Conservation (phyloP, 1,284 basidiomycete genomes). For the Ceratorhiza oryzae-sativae region DNA sequence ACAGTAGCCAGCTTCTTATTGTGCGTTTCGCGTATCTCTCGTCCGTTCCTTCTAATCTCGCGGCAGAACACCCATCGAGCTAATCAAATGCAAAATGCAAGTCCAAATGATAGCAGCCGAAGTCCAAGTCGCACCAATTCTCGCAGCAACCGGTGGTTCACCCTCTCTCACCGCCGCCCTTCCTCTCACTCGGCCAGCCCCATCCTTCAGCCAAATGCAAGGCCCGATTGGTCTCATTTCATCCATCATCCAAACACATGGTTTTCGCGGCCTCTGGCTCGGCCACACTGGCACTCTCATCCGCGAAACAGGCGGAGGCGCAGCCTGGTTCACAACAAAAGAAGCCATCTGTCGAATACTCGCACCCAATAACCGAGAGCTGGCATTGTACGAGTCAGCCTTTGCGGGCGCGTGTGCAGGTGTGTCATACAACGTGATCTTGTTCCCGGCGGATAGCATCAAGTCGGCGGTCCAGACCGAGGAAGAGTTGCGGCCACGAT, state of each 20-base stretch:
- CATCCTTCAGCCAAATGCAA: constrained; percentile 35
- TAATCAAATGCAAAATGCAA: constrained; percentile 96
- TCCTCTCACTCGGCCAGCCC: constrained; percentile 46
- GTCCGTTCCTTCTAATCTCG: neutral
- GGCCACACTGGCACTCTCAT: constrained; percentile 87
- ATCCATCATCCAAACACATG: constrained; percentile 66
- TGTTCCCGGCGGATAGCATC: constrained; percentile 93
- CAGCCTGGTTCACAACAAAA: constrained; percentile 89
- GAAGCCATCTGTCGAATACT: constrained; percentile 64
- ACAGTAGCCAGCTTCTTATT: constrained; percentile 81
- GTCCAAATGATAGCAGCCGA: constrained; percentile 79
- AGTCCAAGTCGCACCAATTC: constrained; percentile 49
- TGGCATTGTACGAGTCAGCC: constrained; percentile 83
- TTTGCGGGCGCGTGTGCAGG: constrained; percentile 87
- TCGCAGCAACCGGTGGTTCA: constrained; percentile 44
- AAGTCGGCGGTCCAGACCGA: constrained; percentile 97
- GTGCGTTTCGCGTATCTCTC: constrained; percentile 55
- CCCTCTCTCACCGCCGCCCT: constrained; percentile 46
- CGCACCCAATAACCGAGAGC: constrained; percentile 51
- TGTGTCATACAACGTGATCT: constrained; percentile 81
- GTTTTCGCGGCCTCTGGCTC: constrained; percentile 82
- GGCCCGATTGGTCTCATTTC: constrained; percentile 44
- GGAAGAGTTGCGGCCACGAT: constrained; percentile 76
- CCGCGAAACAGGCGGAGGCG: constrained; percentile 85
- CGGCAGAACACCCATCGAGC: constrained; percentile 85